Evolutionary conservation across 1,139 yeast genomes (phyloP).

Genomic region (Hanseniaspora sp.): DNA sequence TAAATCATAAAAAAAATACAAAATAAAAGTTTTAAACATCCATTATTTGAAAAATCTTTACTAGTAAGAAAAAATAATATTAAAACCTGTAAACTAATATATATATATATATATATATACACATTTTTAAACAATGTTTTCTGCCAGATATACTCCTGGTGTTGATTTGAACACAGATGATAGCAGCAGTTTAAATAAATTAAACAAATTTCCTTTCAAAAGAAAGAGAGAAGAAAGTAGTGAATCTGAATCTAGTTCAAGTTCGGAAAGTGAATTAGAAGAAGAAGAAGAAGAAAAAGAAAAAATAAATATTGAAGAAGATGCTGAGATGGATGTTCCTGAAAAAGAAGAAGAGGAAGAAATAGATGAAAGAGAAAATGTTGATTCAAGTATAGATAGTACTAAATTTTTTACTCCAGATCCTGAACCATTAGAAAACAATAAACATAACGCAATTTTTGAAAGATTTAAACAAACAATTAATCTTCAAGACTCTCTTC

Average conservation of each 20-base stretch:
- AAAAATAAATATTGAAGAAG: constrained; percentile 7
- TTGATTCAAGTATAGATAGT: neutral
- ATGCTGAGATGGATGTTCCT: constrained; percentile 17
- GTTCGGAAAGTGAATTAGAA: constrained; percentile 10
- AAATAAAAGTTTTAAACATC: no score
- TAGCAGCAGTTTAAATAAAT: neutral
- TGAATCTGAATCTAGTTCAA: constrained; percentile 1
- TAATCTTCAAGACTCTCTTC: constrained; percentile 29
- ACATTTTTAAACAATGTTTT: constrained; percentile 42
- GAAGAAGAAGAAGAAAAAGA: constrained; percentile 18
- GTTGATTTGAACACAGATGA: constrained; percentile 21
- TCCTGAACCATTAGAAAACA: constrained; percentile 21
- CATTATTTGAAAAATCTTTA: no score
- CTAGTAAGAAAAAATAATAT: neutral
- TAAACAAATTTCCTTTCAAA: constrained; percentile 23
- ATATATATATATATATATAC: neutral
- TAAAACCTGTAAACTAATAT: neutral
- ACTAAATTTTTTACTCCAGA: neutral
- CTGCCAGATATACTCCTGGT: constrained; percentile 49
- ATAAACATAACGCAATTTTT: constrained; percentile 33
- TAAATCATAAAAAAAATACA: no score
- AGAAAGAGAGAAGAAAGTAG: constrained; percentile 17
- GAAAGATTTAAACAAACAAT: constrained; percentile 34
- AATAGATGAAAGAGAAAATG: constrained; percentile 13
- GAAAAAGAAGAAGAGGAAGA: constrained; percentile 18